Base-by-base conservation (phyloP, 2,329 filamentous ascomycete genomes). In the Claviceps humidiphila region DNA sequence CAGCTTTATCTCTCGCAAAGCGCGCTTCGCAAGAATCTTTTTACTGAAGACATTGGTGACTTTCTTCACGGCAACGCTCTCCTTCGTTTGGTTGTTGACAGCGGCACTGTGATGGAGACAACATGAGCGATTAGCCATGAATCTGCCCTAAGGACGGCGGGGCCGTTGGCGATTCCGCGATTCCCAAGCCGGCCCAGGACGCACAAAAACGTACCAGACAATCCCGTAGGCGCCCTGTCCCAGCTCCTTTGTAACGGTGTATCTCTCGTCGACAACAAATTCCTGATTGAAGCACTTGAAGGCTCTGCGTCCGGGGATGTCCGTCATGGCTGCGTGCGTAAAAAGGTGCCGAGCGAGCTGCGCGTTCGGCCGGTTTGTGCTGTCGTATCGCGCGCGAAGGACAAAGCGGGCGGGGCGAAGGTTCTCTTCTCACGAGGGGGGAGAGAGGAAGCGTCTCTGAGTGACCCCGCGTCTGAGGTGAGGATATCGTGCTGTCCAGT, bases 31-130 rank as follows among this genome's bases (percentile, higher is more conserved):
- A 60, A 98, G 79, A 61, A 98, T 98, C 82, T 97, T 97, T 76
- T 98, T 98, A 80, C 89, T 96, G 73, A 98, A 98, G 63, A 98
- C 91, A 86, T 98, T 98, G 75, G 93, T 98, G 68, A 98, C 89
- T 74, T 98, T 98, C 74, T 98, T 98, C 77, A 98, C 93, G 63
- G 93, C 93, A 57, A 98, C 90, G 42, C 91, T 90, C 68, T 98
- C 93, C 64, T 82, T 85, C 37, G 87, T 94, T 69, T 89, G 82
- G 66, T 82, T 84, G 76, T 97, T 96, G 59, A 89, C 87, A 52
- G 93, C 93, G 55, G 93, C 91, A 71, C 90, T 95, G 67, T 39
- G 51, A 47, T 39, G 49, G n/a, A 45, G 17, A 48, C 54, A 52
- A 49, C 16, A 9, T 14, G 20, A 13, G 20, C 46, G 13, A 24